Evolutionary conservation across 306 rosid genomes (phyloP), one percentile per base, ranked within the genome.

Genomic region (Trifolium subterraneum): DNA sequence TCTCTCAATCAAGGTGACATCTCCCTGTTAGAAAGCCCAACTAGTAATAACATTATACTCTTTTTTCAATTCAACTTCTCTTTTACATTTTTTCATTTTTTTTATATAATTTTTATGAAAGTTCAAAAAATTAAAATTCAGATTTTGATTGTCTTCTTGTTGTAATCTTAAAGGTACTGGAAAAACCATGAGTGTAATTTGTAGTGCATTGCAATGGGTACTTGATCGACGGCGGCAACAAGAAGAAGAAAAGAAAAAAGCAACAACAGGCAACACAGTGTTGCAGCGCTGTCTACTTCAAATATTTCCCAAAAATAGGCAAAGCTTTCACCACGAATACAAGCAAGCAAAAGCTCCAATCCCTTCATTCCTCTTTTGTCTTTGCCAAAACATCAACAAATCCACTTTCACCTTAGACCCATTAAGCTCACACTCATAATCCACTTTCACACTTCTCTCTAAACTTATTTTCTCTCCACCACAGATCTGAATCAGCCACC

Each of bases 11-110:
- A 75, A 22, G 98, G 97, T 41, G 97, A 97, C 59, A 69, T 93
- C 67, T 89, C 98, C 76, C 89, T 93, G 96, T 83, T 93, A 27
- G 98, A 93, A 86, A 89, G 97, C 83, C 97, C 96, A 20, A 93
- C 97, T 0, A 96, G 98, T 88, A 78, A n/a, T n/a, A n/a, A 42
- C 22, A 44, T 15, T 2, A 4, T 47, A 15, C 12, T 19, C 5
- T 9, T 19, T 2, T 54, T 54, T 9, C 69, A 38, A 9, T 63
- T 63, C 25, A 31, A 61, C 9, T 61, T 31, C 67, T 4, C 0
- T 58, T 58, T 58, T 58, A 2, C 2, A 2, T 1, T 2, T 12
- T 31, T 13, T 31, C 10, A n/a, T n/a, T n/a, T n/a, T n/a, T n/a
- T n/a, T n/a, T n/a, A 2, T 8, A 18, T 5, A 10, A 33, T 38